Evolutionary conservation across 129 eudicot species (phyloP).

Genomic region (Flaveria bidentis): DNA sequence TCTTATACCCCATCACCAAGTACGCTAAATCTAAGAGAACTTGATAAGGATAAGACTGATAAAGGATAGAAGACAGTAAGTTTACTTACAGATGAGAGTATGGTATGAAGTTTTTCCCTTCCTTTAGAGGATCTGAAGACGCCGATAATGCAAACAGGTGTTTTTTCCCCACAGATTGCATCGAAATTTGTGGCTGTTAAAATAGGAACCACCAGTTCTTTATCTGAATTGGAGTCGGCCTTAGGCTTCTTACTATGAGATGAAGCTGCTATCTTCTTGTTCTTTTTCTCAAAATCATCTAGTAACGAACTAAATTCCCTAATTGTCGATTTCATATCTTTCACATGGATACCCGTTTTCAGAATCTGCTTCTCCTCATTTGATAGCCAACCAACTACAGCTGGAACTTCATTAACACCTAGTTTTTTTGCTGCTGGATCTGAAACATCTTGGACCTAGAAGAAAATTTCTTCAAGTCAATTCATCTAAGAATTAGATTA

Average conservation of each 20-base stretch:
- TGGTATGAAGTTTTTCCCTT: constrained; percentile 56
- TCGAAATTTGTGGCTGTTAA: constrained; percentile 63
- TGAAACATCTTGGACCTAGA: constrained; percentile 73
- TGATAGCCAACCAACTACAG: constrained; percentile 89
- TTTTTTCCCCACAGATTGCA: constrained; percentile 63
- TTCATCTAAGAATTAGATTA: background rate
- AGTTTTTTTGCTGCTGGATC: constrained; percentile 54
- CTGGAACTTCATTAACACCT: constrained; percentile 80
- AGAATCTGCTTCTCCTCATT: constrained; percentile 77
- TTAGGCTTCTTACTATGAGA: constrained; percentile 39
- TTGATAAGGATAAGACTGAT: background rate
- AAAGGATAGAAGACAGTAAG: background rate
- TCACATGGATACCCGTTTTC: constrained; percentile 72
- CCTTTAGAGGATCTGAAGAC: constrained; percentile 64
- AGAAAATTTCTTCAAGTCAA: background rate
- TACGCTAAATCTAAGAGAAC: background rate
- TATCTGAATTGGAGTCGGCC: constrained; percentile 38
- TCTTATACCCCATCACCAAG: background rate
- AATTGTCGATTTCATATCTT: constrained; percentile 77
- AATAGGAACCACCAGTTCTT: constrained; percentile 43
- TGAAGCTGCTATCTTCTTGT: constrained; percentile 57
- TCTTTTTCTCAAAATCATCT: constrained; percentile 72
- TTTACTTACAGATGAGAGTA: constrained; percentile 58
- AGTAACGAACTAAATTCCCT: constrained; percentile 62
- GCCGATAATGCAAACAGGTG: constrained; percentile 86